Percentiles rank a stretch among this genome's conserved stretches.
Conservation (phyloP, 164 flowering plant species). For the Annona squamosa region DNA sequence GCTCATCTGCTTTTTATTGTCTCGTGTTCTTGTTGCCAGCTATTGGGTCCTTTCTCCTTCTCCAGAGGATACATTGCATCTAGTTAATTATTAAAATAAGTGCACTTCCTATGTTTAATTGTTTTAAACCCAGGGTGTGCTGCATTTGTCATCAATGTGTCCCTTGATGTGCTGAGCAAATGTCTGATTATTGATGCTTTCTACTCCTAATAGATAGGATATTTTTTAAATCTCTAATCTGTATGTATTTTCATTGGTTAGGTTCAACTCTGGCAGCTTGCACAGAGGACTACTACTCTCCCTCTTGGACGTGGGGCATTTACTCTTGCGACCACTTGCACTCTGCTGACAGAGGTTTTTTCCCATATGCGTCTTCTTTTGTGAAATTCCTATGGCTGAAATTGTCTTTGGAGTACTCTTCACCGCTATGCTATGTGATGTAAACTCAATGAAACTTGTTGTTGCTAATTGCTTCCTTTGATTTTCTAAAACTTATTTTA, state of each 20-base stretch:
- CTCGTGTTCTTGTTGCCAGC: neutral
- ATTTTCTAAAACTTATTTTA: neutral
- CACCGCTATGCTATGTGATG: neutral
- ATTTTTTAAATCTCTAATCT: neutral
- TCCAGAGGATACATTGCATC: neutral
- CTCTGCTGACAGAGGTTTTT: conserved; percentile 92
- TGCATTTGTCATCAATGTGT: neutral
- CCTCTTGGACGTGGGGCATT: conserved; percentile 97
- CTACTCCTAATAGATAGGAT: neutral
- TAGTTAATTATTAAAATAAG: too few relatives aligned
- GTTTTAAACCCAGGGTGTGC: neutral
- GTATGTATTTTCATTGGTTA: conserved; percentile 15
- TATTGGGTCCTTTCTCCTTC: neutral
- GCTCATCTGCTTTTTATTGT: neutral
- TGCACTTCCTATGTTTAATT: neutral
- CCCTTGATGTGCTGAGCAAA: neutral
- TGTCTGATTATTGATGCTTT: neutral
- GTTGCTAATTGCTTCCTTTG: conserved; percentile 6
- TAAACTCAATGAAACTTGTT: neutral
- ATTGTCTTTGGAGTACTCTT: conserved; percentile 1
- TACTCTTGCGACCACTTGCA: conserved; percentile 79
- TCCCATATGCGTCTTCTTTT: too few relatives aligned
- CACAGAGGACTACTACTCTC: conserved; percentile 92
- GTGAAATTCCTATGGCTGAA: neutral
- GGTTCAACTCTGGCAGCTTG: conserved; percentile 96